Conservation (phyloP, 257 asterid genomes). For the Catharanthus roseus region DNA sequence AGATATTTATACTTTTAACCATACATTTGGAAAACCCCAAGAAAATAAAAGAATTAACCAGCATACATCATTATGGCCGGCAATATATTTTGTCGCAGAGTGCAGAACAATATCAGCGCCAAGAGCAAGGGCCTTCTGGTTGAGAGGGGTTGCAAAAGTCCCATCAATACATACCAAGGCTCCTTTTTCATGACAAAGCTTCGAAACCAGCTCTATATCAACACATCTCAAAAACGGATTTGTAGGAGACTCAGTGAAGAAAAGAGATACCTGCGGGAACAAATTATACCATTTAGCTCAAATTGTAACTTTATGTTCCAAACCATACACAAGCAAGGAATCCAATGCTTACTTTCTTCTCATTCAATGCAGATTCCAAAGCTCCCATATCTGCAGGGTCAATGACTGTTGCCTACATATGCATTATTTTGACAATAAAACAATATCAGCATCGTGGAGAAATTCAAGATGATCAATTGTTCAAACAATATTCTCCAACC, state of each 20-base stretch:
- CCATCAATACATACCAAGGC: conserved; percentile 81
- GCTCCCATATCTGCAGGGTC: conserved; percentile 90
- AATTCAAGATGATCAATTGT: conserved; percentile 8
- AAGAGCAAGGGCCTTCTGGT: conserved; percentile 88
- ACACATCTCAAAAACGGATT: conserved; percentile 93
- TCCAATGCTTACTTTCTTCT: conserved; percentile 48
- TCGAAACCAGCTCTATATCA: conserved; percentile 81
- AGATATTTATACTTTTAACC: not conserved
- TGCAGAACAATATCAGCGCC: conserved; percentile 91
- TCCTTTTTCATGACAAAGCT: conserved; percentile 84
- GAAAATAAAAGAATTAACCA: not conserved
- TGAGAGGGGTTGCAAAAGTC: conserved; percentile 88
- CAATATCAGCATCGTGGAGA: not conserved
- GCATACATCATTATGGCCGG: conserved; percentile 89
- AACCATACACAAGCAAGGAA: not conserved
- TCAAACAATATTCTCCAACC: not conserved
- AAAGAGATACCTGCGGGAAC: conserved; percentile 67
- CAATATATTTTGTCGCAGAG: conserved; percentile 85
- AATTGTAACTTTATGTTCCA: not conserved
- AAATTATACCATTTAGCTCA: conserved; percentile 7
- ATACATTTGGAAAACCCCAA: not conserved
- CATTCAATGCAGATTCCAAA: conserved; percentile 64
- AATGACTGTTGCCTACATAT: conserved; percentile 77
- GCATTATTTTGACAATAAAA: conserved; percentile 3
- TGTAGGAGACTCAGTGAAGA: conserved; percentile 90